Evolutionary conservation across 2,329 filamentous ascomycete genomes (phyloP).

Genomic region (Neurospora sp.): DNA sequence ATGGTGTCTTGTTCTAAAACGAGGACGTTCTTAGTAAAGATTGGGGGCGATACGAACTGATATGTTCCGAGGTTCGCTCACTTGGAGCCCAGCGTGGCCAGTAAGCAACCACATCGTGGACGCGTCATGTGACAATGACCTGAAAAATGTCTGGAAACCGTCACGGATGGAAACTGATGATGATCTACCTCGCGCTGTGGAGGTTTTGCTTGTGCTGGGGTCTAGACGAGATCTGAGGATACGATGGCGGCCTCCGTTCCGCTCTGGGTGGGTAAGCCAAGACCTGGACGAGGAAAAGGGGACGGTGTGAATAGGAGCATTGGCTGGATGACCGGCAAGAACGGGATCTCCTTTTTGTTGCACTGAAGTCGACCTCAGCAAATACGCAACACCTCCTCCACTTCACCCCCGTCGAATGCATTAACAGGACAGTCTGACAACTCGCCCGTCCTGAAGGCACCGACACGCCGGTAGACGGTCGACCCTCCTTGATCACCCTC

Average conservation of each 20-base stretch:
- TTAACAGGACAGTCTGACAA: background rate
- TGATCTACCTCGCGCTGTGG: background rate
- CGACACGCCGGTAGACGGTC: background rate
- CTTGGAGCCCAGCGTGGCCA: background rate
- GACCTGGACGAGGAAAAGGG: background rate
- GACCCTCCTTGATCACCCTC: background rate
- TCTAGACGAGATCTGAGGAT: background rate
- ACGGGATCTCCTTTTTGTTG: background rate
- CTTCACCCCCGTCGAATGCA: background rate
- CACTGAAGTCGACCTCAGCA: background rate
- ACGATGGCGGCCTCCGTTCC: background rate
- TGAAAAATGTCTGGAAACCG: background rate
- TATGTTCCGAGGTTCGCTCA: background rate
- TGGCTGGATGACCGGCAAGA: background rate
- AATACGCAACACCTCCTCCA: background rate
- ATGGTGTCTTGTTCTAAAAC: background rate
- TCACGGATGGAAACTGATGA: background rate
- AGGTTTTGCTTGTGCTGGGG: background rate
- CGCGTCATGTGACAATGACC: background rate
- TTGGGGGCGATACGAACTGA: background rate
- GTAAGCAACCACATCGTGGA: background rate
- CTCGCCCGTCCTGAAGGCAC: background rate
- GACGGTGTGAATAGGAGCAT: background rate
- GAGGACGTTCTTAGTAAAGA: background rate
- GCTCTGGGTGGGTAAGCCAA: background rate